Conservation (phyloP, 768 basidiomycete genomes). For the Gloeophyllum trabeum region DNA sequence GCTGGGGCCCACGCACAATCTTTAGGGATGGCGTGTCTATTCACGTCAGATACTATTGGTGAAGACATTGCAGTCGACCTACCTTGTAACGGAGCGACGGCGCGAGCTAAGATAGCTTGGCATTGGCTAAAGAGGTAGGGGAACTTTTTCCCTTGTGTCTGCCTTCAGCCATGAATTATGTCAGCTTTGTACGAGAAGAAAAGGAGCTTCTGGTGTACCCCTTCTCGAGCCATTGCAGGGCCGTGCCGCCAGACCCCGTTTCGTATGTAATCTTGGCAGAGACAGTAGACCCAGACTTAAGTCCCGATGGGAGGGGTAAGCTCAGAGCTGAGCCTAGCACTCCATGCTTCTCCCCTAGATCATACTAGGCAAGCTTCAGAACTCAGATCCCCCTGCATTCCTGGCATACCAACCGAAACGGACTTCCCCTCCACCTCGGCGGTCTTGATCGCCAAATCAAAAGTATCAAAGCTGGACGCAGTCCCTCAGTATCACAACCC, state of each 20-base stretch:
- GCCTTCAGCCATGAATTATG: slow-evolving; percentile 25
- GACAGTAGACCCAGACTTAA: slow-evolving; percentile 14
- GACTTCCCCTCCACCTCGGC: slow-evolving; percentile 40
- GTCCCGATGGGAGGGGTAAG: slow-evolving; percentile 18
- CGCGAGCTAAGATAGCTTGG: slow-evolving; percentile 84
- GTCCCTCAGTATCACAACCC: not conserved
- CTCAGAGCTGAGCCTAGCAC: slow-evolving; percentile 30
- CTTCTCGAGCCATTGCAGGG: slow-evolving; percentile 43
- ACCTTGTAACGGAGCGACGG: slow-evolving; percentile 75
- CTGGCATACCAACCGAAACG: slow-evolving; percentile 27
- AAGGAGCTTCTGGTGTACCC: slow-evolving; percentile 14
- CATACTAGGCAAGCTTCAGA: slow-evolving; percentile 12
- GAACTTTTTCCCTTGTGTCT: slow-evolving; percentile 78
- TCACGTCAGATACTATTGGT: slow-evolving; percentile 1
- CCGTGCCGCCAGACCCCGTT: slow-evolving; percentile 34
- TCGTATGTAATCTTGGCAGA: slow-evolving; percentile 32
- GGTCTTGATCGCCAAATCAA: slow-evolving; percentile 46
- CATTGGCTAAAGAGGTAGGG: slow-evolving; percentile 90
- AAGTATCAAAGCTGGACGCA: slow-evolving; percentile 57
- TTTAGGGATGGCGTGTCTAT: slow-evolving; percentile 83
- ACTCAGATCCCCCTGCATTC: no score
- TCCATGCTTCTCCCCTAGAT: slow-evolving; percentile 18
- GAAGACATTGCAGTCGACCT: not conserved
- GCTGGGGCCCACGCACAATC: slow-evolving; percentile 57
- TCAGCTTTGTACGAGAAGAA: not conserved